Evolutionary conservation across 352 stramenopile species (phyloP), one percentile per base, ranked within the genome.

Genomic region (Phytophthora sp.): DNA sequence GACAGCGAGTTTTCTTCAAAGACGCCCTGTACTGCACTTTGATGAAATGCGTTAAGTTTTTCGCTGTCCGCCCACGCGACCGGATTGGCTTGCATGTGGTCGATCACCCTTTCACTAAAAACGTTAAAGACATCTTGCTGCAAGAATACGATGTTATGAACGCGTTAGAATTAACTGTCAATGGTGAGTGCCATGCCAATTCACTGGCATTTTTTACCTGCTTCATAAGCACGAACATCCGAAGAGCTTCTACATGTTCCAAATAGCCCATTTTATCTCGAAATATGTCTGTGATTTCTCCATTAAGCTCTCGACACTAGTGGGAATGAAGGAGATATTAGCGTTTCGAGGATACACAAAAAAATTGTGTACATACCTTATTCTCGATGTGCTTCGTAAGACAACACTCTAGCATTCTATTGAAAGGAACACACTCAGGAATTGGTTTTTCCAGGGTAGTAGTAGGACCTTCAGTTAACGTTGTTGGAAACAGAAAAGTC

Each of bases 51-150:
- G 44, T 89, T 89, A n/a, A 92, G 66, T 18, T 39, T 45, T 31
- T 90, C 81, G 28, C 68, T 80, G 41, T 82, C 66, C 20, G 81
- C 81, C 83, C 80, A 92, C 0, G 69, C 71, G 4, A 88, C 37
- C 6, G 79, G 81, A 42, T 89, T 80, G 13, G 34, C 18, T 54
- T 76, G 69, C 54, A 92, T 81, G 38, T 81, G 75, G 49, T 71
- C 60, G n/a, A 92, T 62, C 45, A 92, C 7, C 50, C 74, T 66
- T 17, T 69, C 66, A 37, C 65, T 79, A 18, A 90, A 69, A 49
- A 72, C 56, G 7, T 59, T 74, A 24, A 88, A 90, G 6, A 87
- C 71, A 46, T 92, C 83, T 92, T 92, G 81, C 81, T 92, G 53
- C 26, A 56, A 23, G 30, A 43, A n/a, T n/a, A n/a, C n/a, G n/a